These are phyloP conservation scores for Rhodotorula babjevae DNA, from an alignment of 768 basidiomycete genomes.

Conservation along the genomic window DNA sequence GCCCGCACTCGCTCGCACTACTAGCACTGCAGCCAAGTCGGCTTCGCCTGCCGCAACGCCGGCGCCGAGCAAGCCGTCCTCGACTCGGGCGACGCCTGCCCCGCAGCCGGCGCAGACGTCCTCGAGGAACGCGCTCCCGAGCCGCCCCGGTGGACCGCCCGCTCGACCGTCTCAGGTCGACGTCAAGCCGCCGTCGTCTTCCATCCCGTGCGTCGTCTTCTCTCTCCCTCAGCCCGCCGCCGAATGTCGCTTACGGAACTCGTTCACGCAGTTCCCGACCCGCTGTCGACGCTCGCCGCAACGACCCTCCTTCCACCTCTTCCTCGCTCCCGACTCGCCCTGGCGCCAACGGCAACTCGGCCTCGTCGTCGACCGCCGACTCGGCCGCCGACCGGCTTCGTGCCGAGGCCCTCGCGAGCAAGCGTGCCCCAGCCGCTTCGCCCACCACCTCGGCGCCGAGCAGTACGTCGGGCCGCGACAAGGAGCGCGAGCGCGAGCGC, in stretches of 20 bases:
- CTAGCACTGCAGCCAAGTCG: not conserved
- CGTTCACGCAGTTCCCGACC: not conserved
- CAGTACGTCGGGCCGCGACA: too few species aligned
- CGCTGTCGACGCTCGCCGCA: not conserved
- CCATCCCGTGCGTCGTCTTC: not conserved
- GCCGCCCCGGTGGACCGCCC: not conserved
- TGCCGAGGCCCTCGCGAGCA: conserved; percentile 22
- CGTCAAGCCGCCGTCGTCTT: conserved; percentile 1
- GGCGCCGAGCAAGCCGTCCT: not conserved
- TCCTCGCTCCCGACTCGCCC: not conserved
- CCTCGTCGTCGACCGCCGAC: not conserved
- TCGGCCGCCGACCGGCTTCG: conserved; percentile 25
- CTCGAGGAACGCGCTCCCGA: conserved; percentile 9
- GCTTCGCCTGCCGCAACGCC: not conserved
- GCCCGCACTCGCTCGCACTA: not conserved
- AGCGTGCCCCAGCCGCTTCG: not conserved
- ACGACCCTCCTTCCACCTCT: not conserved
- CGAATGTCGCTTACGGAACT: not conserved
- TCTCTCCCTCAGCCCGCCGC: too few species aligned
- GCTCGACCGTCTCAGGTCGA: not conserved
- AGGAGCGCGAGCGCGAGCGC: not conserved
- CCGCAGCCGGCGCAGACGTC: conserved; percentile 13
- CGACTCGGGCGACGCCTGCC: not conserved
- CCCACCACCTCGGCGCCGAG: not conserved
- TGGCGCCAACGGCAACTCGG: not conserved